phyloP scores from a whole-genome alignment of 208 protist species.

The Leishmania amazonensis region DNA sequence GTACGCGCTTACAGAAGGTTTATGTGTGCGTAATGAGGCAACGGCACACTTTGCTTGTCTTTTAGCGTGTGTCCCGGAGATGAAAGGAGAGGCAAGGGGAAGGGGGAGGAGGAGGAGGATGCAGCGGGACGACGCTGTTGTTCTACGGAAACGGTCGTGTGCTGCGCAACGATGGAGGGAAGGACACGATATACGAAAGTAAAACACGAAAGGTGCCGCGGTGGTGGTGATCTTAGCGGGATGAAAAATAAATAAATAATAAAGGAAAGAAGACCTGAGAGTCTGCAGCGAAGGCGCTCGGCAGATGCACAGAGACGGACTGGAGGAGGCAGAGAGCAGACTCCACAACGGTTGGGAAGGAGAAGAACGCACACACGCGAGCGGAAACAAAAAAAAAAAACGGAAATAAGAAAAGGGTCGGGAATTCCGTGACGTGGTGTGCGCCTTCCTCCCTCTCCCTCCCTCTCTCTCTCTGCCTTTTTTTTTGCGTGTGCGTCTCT shows the following conservation, averaged over 20 bases:
- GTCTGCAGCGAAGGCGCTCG: no score
- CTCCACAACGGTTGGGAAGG: no score
- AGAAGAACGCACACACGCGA: no score
- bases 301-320: no score
- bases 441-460: neutral
- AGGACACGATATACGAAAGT: neutral
- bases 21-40: no score
- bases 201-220: no score
- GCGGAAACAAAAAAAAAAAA: no score
- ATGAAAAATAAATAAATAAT: neutral
- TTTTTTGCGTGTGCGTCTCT: neutral
- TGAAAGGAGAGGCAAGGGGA: neutral
- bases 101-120: neutral
- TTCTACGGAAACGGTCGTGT: no score
- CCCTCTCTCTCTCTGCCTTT: neutral
- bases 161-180: neutral
- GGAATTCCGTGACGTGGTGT: neutral
- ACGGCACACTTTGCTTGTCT: no score
- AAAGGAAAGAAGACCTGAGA: neutral
- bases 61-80: no score
- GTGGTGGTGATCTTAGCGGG: neutral
- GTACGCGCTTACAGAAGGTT: no score
- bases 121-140: neutral
- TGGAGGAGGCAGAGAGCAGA: neutral
- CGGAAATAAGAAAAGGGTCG: no score